phyloP scores from a whole-genome alignment of 1,284 basidiomycete species.

The Volvariella volvacea region DNA sequence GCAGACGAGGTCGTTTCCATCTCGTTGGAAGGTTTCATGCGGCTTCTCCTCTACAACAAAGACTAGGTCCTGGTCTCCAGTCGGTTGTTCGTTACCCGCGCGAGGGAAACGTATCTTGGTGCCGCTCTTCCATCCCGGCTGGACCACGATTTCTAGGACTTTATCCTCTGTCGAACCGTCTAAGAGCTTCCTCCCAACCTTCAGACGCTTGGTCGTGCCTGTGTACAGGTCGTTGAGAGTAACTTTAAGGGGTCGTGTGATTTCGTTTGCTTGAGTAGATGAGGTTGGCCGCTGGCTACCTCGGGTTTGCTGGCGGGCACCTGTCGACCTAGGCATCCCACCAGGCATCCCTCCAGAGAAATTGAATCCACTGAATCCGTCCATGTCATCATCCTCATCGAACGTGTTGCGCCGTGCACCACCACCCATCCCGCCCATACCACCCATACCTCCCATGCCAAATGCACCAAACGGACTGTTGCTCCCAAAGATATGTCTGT shows the following conservation, averaged over 20 bases:
- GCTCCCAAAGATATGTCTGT: conserved; percentile 61
- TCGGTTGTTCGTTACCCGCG: conserved; percentile 80
- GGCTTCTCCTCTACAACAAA: conserved; percentile 92
- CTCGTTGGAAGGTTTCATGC: conserved; percentile 68
- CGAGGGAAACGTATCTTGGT: conserved; percentile 89
- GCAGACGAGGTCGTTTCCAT: conserved; percentile 75
- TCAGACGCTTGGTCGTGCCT: conserved; percentile 86
- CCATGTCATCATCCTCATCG: conserved; percentile 45
- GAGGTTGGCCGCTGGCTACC: conserved; percentile 12
- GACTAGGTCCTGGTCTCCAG: conserved; percentile 79
- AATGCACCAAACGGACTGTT: conserved; percentile 29
- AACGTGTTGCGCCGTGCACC: conserved; percentile 31
- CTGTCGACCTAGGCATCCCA: conserved; percentile 26
- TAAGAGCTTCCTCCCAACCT: conserved; percentile 72
- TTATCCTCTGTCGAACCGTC: conserved; percentile 83
- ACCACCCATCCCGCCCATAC: conserved; percentile 28
- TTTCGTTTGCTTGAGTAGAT: conserved; percentile 47
- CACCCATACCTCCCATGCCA: conserved; percentile 22
- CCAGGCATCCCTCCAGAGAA: conserved; percentile 56
- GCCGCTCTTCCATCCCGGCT: conserved; percentile 83
- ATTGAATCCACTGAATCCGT: conserved; percentile 28
- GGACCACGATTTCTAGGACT: conserved; percentile 83
- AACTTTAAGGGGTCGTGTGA: conserved; percentile 80
- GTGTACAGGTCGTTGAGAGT: conserved; percentile 89
- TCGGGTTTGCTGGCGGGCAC: conserved; percentile 9